Percentiles rank a stretch among this genome's conserved stretches.
Evolutionary conservation across 768 basidiomycete species (phyloP).

Genomic region (Steccherinum ochraceum): DNA sequence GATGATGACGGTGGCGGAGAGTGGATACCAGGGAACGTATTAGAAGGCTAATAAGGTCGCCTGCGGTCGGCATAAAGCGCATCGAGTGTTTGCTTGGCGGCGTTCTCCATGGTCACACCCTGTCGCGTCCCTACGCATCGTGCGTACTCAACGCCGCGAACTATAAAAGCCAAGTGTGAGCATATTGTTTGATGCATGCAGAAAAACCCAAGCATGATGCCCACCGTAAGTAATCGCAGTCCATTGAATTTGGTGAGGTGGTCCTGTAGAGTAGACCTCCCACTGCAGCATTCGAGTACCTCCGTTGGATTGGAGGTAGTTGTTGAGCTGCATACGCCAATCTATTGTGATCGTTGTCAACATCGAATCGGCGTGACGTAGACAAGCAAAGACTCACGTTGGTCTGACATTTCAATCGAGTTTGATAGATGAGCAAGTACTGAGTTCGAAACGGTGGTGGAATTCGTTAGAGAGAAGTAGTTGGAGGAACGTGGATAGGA

Average conservation of each 20-base stretch:
- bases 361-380: not conserved
- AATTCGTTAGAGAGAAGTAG: too few relatives aligned
- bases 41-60: constrained; percentile 10
- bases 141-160: constrained; percentile 22
- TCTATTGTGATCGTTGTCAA: constrained; percentile 11
- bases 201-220: constrained; percentile 8
- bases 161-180: constrained; percentile 7
- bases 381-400: not conserved
- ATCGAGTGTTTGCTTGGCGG: constrained; percentile 17
- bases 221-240: constrained; percentile 21
- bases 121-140: constrained; percentile 13
- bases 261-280: constrained; percentile 19
- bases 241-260: constrained; percentile 21
- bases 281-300: constrained; percentile 17
- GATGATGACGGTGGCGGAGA: not conserved
- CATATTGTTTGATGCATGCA: not conserved
- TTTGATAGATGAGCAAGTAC: not conserved
- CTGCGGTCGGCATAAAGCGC: constrained; percentile 16
- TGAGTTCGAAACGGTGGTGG: not conserved
- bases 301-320: constrained; percentile 23
- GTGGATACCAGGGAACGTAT: not conserved
- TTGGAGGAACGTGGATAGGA: too few relatives aligned
- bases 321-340: constrained; percentile 26
- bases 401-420: not conserved
- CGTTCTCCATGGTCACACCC: constrained; percentile 20